These are phyloP conservation scores for Boehmeria nivea DNA, from an alignment of 306 rosid species.

Conservation along the genomic window DNA sequence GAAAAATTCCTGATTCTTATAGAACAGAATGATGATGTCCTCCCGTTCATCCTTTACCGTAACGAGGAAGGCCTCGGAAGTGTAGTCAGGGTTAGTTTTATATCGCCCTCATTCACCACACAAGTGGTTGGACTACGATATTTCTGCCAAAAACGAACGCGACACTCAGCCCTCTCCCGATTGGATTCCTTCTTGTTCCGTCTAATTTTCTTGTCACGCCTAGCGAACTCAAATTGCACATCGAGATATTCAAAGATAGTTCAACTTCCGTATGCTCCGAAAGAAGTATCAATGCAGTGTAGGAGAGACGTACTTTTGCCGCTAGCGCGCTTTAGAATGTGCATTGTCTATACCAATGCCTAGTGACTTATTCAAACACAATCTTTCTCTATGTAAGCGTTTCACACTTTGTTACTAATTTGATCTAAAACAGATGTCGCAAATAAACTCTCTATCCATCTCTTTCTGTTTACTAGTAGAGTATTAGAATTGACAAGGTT, in stretches of 20 bases:
- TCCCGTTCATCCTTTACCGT: slow-evolving; percentile 30
- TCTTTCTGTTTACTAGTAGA: no score
- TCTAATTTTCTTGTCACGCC: slow-evolving; percentile 20
- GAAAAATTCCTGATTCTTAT: slow-evolving; percentile 32
- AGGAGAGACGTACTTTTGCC: background rate
- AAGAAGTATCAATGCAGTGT: background rate
- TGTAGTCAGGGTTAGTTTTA: background rate
- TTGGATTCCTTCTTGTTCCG: slow-evolving; percentile 44
- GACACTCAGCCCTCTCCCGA: slow-evolving; percentile 22
- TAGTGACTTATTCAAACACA: no score
- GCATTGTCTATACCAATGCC: no score
- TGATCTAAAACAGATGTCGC: no score
- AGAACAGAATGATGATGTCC: slow-evolving; percentile 33
- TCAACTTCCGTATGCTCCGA: background rate
- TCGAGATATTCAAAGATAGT: no score
- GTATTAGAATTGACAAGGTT: no score
- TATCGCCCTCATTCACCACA: slow-evolving; percentile 22
- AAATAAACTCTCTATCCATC: no score
- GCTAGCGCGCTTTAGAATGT: no score
- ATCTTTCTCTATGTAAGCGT: no score
- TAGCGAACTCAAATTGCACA: slow-evolving; percentile 32
- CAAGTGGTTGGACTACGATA: slow-evolving; percentile 34
- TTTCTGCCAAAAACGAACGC: slow-evolving; percentile 32
- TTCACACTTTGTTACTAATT: no score
- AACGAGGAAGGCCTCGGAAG: background rate